These are phyloP conservation scores for Quercus tomentella DNA, from an alignment of 331 rosid species.

Conservation along the genomic window DNA sequence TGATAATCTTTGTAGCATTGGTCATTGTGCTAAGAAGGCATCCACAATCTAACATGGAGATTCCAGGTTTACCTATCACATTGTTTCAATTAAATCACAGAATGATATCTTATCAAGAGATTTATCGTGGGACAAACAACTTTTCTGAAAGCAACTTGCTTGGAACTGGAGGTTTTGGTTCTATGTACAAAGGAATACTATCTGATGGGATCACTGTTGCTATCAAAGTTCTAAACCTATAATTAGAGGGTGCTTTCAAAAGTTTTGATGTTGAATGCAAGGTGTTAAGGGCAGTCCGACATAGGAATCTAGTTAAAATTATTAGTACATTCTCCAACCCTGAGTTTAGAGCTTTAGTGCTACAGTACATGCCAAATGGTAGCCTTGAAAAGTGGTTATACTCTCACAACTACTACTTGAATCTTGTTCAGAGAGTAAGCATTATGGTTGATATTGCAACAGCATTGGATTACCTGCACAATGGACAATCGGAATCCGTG, in stretches of 20 bases:
- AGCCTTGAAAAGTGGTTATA: conserved; percentile 31
- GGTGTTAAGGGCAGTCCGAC: conserved; percentile 18
- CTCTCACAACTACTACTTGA: conserved; percentile 8
- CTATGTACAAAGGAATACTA: conserved; percentile 5
- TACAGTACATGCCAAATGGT: conserved; percentile 33
- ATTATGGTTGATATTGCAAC: conserved; percentile 31
- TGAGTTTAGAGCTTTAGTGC: conserved; percentile 16
- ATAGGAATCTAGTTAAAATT: conserved; percentile 27
- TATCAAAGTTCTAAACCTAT: background rate
- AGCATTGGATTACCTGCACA: conserved; percentile 28
- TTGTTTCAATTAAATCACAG: background rate
- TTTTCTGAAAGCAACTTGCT: conserved; percentile 6
- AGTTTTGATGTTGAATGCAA: conserved; percentile 32
- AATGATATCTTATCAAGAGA: background rate
- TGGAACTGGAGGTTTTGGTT: conserved; percentile 8
- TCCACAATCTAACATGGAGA: background rate
- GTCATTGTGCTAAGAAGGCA: background rate
- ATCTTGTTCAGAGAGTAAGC: conserved; percentile 21
- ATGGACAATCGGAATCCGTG: background rate
- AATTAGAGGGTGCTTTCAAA: background rate
- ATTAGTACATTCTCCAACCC: conserved; percentile 17
- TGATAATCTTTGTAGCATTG: background rate
- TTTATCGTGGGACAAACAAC: background rate
- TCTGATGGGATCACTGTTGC: background rate
- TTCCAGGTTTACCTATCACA: background rate